Base-by-base conservation (phyloP, 163 green algal genomes). In the Chlorella variabilis region DNA sequence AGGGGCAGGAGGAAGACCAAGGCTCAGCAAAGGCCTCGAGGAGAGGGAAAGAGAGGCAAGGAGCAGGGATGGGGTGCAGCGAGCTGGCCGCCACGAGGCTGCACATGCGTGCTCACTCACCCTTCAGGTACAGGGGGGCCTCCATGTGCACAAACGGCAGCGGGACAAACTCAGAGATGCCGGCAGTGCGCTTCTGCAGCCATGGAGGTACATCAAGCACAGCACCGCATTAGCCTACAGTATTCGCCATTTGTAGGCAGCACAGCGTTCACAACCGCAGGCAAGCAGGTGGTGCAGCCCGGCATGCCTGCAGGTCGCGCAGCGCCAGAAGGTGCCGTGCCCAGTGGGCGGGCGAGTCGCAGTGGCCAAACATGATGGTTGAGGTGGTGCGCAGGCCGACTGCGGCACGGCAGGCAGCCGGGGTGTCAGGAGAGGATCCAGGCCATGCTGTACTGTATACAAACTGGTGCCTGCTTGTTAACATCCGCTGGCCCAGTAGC, bases 61-160 rank as follows among this genome's bases (percentile, higher is more conserved):
- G 25, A 33, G n/a, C n/a, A n/a, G n/a, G n/a, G n/a, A n/a, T n/a
- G n/a, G n/a, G n/a, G n/a, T n/a, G n/a, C n/a, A n/a, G n/a, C n/a
- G n/a, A n/a, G n/a, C n/a, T n/a, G n/a, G n/a, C n/a, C n/a, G n/a
- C n/a, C n/a, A n/a, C n/a, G n/a, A n/a, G n/a, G n/a, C n/a, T n/a
- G n/a, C n/a, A n/a, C n/a, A n/a, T n/a, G n/a, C n/a, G n/a, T n/a
- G n/a, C n/a, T n/a, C n/a, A n/a, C 86, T 4, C 80, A 91, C 89
- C 89, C 87, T 83, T 81, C 23, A 93, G 83, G 84, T 91, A 96
- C 27, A 96, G 76, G 4, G 94, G 94, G 25, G 94, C 89, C 86
- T 97, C 88, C 92, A 97, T 96, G 91, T 97, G 93, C 63, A 98
- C 95, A 88, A 98, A 98, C 9, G 95, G 94, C 59, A 98, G 92